phyloP scores from a whole-genome alignment of 2,329 filamentous ascomycete genomes.

The Thyridium curvatum region DNA sequence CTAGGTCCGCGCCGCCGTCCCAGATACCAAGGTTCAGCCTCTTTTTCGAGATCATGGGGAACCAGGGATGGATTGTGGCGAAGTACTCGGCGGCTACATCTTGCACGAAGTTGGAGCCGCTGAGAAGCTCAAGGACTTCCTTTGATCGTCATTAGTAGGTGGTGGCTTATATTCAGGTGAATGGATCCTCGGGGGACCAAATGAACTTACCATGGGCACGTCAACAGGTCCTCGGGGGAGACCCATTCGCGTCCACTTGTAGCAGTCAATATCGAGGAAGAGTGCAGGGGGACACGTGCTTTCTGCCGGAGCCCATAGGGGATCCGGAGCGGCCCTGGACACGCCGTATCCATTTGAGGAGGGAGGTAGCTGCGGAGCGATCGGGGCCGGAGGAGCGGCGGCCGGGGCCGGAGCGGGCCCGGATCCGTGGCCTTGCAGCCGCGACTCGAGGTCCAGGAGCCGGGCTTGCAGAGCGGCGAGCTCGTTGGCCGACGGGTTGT shows the following conservation, averaged over 20 bases:
- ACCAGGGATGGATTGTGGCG: slow-evolving; percentile 35
- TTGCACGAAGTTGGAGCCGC: slow-evolving; percentile 24
- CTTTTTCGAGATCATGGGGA: slow-evolving; percentile 41
- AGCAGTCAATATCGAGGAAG: slow-evolving; percentile 35
- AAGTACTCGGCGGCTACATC: slow-evolving; percentile 34
- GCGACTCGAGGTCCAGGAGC: slow-evolving; percentile 29
- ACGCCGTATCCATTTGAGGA: too few relatives aligned
- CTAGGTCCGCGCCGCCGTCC: slow-evolving; percentile 37
- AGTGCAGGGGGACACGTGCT: slow-evolving; percentile 33
- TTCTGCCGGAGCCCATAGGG: slow-evolving; percentile 4
- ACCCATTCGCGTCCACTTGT: slow-evolving; percentile 25
- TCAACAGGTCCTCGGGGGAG: slow-evolving; percentile 29
- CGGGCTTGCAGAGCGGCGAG: slow-evolving; percentile 28
- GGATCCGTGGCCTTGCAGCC: slow-evolving; percentile 14
- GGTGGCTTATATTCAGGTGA: neutral
- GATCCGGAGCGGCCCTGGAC: too few relatives aligned
- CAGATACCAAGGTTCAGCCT: slow-evolving; percentile 34
- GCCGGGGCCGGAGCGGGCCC: neutral
- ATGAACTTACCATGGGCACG: slow-evolving; percentile 30
- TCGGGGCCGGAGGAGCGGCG: neutral
- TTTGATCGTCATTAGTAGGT: slow-evolving; percentile 6
- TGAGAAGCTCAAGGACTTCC: slow-evolving; percentile 28
- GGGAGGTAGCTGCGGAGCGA: too few relatives aligned
- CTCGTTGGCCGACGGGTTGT: slow-evolving; percentile 22
- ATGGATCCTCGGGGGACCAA: too few relatives aligned